A percentile compares a stretch with the other conserved stretches of the same genome.
phyloP scores from a whole-genome alignment of 148 eudicot species.

The Drosera capensis region DNA sequence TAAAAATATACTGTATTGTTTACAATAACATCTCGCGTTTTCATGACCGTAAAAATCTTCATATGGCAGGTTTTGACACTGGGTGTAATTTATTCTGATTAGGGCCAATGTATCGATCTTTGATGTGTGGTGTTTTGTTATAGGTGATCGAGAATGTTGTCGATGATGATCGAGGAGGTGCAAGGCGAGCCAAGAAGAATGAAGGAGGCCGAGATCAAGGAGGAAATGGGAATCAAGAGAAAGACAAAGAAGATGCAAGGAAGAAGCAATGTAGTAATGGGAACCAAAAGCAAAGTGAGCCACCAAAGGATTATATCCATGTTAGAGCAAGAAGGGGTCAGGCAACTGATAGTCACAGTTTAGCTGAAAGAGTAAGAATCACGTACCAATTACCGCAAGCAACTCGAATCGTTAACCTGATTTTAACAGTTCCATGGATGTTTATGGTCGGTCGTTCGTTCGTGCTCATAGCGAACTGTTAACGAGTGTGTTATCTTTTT shows the following conservation, averaged over 20 bases:
- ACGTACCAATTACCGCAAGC: not conserved
- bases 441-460: not conserved
- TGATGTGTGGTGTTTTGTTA: no score
- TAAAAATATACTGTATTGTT: no score
- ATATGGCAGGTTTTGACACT: no score
- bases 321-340: constrained; percentile 85
- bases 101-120: no score
- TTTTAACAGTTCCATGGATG: not conserved
- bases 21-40: no score
- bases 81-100: no score
- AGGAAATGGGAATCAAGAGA: constrained; percentile 24
- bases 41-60: no score
- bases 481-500: not conserved
- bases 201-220: no score
- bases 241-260: constrained; percentile 17
- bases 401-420: not conserved
- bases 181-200: no score
- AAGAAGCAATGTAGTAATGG: constrained; percentile 39
- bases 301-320: constrained; percentile 61
- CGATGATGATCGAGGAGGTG: no score
- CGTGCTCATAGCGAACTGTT: not conserved
- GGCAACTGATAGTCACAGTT: constrained; percentile 87
- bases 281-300: no score
- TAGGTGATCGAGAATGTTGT: no score
- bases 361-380: constrained; percentile 93